Base-by-base conservation (phyloP, 2,329 filamentous ascomycete species). In the Zymoseptoria crescenta region DNA sequence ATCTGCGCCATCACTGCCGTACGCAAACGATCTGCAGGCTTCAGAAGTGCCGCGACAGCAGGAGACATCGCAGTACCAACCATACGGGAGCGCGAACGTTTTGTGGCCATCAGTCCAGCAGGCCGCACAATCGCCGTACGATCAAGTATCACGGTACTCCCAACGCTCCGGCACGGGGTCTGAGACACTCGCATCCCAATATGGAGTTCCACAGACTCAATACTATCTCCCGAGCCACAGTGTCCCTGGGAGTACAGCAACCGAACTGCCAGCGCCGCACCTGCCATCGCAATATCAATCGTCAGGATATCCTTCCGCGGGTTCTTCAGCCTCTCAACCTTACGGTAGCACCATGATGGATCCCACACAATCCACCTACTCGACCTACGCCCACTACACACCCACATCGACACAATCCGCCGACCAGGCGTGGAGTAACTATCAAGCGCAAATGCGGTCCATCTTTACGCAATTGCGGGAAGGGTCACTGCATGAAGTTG, bases 101-200 rank as follows among this genome's bases (percentile, higher is more conserved):
- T 87, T 94, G 82, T 95, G 95, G 79, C 78, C 84, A 69, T 76
- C 80, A 64, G 83, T 84, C 75, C 70, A 72, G 61, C 68, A 69
- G 61, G 63, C 73, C 79, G 78, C 76, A 74, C 83, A 77, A 80
- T 87, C 76, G 61, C 75, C 80, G 67, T 96, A 95, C 77, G 88
- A 93, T 74, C 78, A 84, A 71, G 84, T 86, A 72, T 82, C 86
- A 76, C 87, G 87, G 71, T 95, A 91, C 77, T 82, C 86, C 70
- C 79, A 85, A 67, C 86, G 88, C 78, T 88, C 91, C 72, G 83
- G 87, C 76, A 84, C 87, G 80, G 84, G 83, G 62, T 83, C 94
- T 76, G 88, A 91, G 73, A 88, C 91, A 76, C 81, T 92, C 74
- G 78, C 85, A 72, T 85, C 76, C 71, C 81, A 81, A 72, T 84